Conservation (phyloP, 371 early-diverging fungal genomes). For the Apophysomyces sp. region DNA sequence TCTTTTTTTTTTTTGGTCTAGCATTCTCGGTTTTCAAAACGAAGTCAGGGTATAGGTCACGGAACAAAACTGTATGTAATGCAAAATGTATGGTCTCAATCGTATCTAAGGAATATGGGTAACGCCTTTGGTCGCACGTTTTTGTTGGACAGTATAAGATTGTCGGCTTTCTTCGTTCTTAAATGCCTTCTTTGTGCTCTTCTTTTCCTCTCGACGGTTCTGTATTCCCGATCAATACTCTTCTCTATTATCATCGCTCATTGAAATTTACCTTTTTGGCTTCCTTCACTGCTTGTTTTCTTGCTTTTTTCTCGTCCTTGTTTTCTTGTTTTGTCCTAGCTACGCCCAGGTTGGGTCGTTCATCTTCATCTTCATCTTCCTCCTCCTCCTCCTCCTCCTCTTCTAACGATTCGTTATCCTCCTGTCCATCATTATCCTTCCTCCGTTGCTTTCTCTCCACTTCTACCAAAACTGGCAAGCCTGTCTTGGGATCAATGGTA, state of each 20-base stretch:
- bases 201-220: slow-evolving; percentile 73
- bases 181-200: slow-evolving; percentile 72
- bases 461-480: slow-evolving; percentile 62
- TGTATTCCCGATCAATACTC: slow-evolving; percentile 16
- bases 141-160: slow-evolving; percentile 47
- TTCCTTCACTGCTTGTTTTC: slow-evolving; percentile 84
- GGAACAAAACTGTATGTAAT: slow-evolving; percentile 6
- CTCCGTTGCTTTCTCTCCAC: slow-evolving; percentile 37
- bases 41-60: background rate
- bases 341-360: slow-evolving; percentile 49
- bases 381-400: slow-evolving; percentile 44
- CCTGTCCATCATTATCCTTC: slow-evolving; percentile 13
- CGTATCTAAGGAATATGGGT: slow-evolving; percentile 38
- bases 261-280: slow-evolving; percentile 56
- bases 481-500: slow-evolving; percentile 62
- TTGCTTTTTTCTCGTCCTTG: slow-evolving; percentile 84
- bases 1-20: too few relatives aligned
- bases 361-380: slow-evolving; percentile 45
- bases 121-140: slow-evolving; percentile 48
- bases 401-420: slow-evolving; percentile 26
- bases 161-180: slow-evolving; percentile 63
- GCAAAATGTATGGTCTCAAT: background rate
- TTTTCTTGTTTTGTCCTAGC: slow-evolving; percentile 76
- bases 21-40: too few relatives aligned
- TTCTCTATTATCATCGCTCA: background rate